Conservation (phyloP, 2,329 filamentous ascomycete genomes). For the Aspergillus persii region DNA sequence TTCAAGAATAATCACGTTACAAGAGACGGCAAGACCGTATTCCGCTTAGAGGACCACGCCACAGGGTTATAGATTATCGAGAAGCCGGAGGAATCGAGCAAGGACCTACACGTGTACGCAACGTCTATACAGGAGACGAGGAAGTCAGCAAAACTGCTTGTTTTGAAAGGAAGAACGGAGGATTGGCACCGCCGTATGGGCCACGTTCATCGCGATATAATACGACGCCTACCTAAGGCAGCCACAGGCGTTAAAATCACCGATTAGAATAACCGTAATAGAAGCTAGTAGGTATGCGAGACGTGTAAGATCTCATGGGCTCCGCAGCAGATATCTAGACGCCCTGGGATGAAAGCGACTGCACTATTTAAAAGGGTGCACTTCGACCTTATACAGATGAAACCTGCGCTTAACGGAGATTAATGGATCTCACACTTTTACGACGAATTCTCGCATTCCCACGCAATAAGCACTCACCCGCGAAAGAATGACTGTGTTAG, state of each 20-base stretch:
- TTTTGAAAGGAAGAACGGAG: too few relatives aligned
- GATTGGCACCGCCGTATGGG: not conserved
- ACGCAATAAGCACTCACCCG: too few relatives aligned
- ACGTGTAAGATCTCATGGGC: not conserved
- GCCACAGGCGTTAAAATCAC: not conserved
- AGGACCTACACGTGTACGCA: too few relatives aligned
- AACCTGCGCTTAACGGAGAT: not conserved
- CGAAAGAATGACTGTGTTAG: not conserved
- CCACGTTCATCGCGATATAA: not conserved
- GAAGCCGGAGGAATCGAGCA: not conserved
- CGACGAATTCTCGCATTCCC: not conserved
- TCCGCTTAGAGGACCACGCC: too few relatives aligned
- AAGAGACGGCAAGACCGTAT: too few relatives aligned
- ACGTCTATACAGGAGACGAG: too few relatives aligned
- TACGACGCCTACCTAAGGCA: not conserved
- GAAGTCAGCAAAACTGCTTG: too few relatives aligned
- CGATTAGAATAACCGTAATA: not conserved
- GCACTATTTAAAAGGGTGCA: not conserved
- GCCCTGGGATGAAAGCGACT: not conserved
- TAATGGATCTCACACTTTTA: not conserved
- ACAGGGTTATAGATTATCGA: not conserved
- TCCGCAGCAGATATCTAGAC: not conserved
- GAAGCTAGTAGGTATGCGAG: not conserved
- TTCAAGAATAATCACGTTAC: too few relatives aligned
- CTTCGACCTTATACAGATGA: not conserved